Base-by-base conservation (phyloP, 768 basidiomycete genomes). In the Rhizopogon rudus region DNA sequence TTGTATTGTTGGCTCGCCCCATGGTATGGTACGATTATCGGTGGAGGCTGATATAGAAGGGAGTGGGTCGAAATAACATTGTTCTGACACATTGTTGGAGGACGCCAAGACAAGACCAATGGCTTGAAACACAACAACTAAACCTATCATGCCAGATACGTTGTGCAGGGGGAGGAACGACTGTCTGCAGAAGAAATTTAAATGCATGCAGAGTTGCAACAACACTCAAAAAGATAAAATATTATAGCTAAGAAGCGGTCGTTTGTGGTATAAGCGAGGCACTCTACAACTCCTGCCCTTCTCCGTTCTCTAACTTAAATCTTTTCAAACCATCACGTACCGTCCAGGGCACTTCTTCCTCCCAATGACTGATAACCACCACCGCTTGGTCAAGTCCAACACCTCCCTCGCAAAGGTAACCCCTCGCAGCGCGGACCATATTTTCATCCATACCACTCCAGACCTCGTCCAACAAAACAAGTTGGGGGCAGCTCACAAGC, bases 371-470 rank as follows among this genome's bases (percentile, higher is more conserved):
- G 53, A 98, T 81, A 3, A 91, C 86, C 1, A 98, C 78, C 22
- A 93, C 87, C 2, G 86, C 87, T 72, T 97, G 93, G 42, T 79
- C 72, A 10, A 69, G 60, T 20, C 72, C 73, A 22, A 87, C 64
- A 0, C 80, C 83, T 1, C 71, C 74, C 17, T 71, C 65, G 10
- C 86, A 74, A 43, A 99, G 65, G 63, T 91, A 91, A 41, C 60
- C 61, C 59, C 81, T 74, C 41, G 84, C 89, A 39, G 80, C 80
- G 16, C 68, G 68, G 31, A 95, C 82, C 83, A 92, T 91, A 5
- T 68, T 71, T 43, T 82, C 85, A 59, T 91, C 91, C 91, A 98
- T 95, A 25, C 94, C 95, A 22, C 89, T 86, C 82, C 91, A 94
- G 8, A 87, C 90, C 67, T 99, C 96, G 64, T 99, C 96, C 40